These are phyloP conservation scores for Phytophthora hibernalis DNA, from an alignment of 352 stramenopile genomes.

Conservation along the genomic window DNA sequence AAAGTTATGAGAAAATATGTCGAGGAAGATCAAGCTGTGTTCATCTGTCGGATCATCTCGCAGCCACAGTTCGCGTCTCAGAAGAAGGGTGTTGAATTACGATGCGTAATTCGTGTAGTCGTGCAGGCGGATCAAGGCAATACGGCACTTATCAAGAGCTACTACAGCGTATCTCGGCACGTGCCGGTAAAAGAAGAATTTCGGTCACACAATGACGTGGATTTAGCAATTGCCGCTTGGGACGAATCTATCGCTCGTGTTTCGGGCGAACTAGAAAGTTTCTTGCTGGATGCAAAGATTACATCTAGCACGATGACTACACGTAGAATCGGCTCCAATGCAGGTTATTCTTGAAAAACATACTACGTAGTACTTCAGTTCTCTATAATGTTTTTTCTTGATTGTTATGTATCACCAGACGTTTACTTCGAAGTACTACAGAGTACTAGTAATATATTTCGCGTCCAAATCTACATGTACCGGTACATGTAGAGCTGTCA, in stretches of 20 bases:
- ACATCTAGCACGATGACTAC: too few relatives aligned
- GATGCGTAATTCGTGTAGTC: conserved; percentile 1
- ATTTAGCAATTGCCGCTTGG: conserved; percentile 25
- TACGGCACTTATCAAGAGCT: conserved; percentile 11
- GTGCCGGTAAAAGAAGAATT: background rate
- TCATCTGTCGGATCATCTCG: conserved; percentile 15
- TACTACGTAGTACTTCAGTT: too few relatives aligned
- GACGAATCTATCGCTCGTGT: conserved; percentile 22
- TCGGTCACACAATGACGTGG: background rate
- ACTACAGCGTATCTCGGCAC: conserved; percentile 18
- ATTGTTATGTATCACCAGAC: too few relatives aligned
- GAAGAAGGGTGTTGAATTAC: background rate
- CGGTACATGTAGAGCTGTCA: too few relatives aligned
- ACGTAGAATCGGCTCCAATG: too few relatives aligned
- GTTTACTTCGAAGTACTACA: too few relatives aligned
- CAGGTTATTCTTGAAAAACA: too few relatives aligned
- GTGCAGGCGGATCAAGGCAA: background rate
- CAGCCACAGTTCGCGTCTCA: background rate
- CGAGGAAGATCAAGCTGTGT: conserved; percentile 13
- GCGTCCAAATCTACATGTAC: too few relatives aligned
- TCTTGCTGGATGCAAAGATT: conserved; percentile 21
- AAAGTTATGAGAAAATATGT: conserved; percentile 27
- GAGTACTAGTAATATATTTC: too few relatives aligned
- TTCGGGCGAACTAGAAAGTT: conserved; percentile 18
- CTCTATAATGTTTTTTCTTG: too few relatives aligned